A percentile compares a stretch with the other conserved stretches of the same genome.
phyloP scores from a whole-genome alignment of 805 yeast genomes.

The Nakazawaea peltata region DNA sequence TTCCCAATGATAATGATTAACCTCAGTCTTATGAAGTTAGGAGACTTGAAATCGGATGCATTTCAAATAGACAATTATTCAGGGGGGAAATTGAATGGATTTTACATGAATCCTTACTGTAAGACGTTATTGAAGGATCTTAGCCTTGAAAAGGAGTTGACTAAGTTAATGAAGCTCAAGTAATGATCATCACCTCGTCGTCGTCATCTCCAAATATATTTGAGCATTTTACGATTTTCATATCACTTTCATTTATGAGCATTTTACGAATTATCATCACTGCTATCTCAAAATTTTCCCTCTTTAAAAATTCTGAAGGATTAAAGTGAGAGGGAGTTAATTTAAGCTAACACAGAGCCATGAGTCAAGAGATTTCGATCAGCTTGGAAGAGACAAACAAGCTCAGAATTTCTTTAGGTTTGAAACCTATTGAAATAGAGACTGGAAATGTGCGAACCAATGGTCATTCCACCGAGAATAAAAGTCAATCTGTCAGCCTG shows the following conservation, averaged over 20 bases:
- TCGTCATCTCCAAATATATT: no score
- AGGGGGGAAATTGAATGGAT: conserved; percentile 26
- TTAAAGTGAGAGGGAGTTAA: conserved; percentile 3
- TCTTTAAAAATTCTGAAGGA: no score
- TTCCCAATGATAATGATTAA: conserved; percentile 38
- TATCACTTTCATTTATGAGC: no score
- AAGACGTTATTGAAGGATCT: conserved; percentile 26
- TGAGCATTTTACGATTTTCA: no score
- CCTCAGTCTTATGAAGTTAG: conserved; percentile 25
- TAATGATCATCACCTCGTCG: no score
- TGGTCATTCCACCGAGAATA: no score
- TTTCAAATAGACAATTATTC: conserved; percentile 30
- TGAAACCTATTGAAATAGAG: conserved; percentile 36
- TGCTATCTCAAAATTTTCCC: no score
- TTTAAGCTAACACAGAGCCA: no score
- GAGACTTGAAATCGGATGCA: conserved; percentile 14
- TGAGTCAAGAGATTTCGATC: conserved; percentile 15
- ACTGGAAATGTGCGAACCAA: conserved; percentile 1
- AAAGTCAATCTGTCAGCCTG: background rate
- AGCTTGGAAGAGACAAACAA: conserved; percentile 50
- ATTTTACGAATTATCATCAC: no score
- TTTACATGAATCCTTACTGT: conserved; percentile 30
- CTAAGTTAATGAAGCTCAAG: conserved; percentile 8
- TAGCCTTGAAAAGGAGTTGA: conserved; percentile 17
- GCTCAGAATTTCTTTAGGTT: conserved; percentile 41